Conservation (phyloP, 2,329 filamentous ascomycete species). For the Monilinia aucupariae region DNA sequence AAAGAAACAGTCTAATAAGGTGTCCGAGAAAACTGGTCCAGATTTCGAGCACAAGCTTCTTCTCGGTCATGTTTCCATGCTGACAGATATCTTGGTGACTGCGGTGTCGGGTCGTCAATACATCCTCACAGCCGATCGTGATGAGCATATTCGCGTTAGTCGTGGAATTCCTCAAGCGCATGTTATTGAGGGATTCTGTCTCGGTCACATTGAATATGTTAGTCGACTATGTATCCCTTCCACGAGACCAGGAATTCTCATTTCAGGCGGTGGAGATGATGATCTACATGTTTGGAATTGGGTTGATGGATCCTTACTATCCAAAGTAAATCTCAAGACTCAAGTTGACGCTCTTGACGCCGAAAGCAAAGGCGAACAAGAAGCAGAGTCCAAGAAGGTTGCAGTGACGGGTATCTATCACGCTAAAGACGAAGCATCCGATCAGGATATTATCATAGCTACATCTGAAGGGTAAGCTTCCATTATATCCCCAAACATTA, state of each 20-base stretch:
- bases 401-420: slow-evolving; percentile 36
- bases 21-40: slow-evolving; percentile 35
- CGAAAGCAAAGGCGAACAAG: not conserved
- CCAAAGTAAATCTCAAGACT: slow-evolving; percentile 48
- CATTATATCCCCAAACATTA: not conserved
- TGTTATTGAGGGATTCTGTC: slow-evolving; percentile 82
- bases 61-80: slow-evolving; percentile 90
- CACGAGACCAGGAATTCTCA: slow-evolving; percentile 53
- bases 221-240: slow-evolving; percentile 64
- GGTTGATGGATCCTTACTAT: slow-evolving; percentile 45
- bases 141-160: slow-evolving; percentile 85
- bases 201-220: slow-evolving; percentile 83
- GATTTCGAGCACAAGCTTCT: slow-evolving; percentile 71
- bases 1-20: slow-evolving; percentile 40
- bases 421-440: slow-evolving; percentile 31
- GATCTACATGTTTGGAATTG: slow-evolving; percentile 80
- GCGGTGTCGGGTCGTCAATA: slow-evolving; percentile 50
- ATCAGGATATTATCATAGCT: slow-evolving; percentile 44
- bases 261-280: slow-evolving; percentile 84
- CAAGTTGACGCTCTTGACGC: slow-evolving; percentile 37
- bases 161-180: slow-evolving; percentile 76
- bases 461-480: slow-evolving; percentile 52
- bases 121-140: slow-evolving; percentile 62
- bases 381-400: slow-evolving; percentile 30
- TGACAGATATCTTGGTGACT: slow-evolving; percentile 66